A percentile compares a stretch with the other conserved stretches of the same genome.
phyloP scores from a whole-genome alignment of 2,329 filamentous ascomycete genomes.

The Lachnum nothofagi region DNA sequence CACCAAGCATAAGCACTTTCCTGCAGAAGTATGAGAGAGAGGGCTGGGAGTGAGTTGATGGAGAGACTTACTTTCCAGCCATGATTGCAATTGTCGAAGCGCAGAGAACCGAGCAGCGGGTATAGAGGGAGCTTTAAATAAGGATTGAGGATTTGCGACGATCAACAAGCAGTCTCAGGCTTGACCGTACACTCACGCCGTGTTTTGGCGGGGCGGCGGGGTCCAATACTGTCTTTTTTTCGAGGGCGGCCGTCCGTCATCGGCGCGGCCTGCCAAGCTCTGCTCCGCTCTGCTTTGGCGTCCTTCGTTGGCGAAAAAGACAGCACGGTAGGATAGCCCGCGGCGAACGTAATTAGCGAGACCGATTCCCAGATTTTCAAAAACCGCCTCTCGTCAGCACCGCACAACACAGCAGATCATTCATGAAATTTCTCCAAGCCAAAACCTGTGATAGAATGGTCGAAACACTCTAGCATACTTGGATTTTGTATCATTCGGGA shows the following conservation, averaged over 20 bases:
- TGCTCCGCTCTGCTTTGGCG: too few species aligned
- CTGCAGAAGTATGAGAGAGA: conserved; percentile 11
- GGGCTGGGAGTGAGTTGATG: not conserved
- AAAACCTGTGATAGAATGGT: too few species aligned
- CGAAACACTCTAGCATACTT: too few species aligned
- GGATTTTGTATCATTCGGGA: too few species aligned
- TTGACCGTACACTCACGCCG: conserved; percentile 19
- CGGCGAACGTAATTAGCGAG: too few species aligned
- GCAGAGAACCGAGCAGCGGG: not conserved
- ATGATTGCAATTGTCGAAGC: conserved; percentile 16
- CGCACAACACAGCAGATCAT: too few species aligned
- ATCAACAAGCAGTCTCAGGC: conserved; percentile 7
- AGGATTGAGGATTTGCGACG: conserved; percentile 1
- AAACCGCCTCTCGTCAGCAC: too few species aligned
- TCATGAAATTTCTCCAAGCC: too few species aligned
- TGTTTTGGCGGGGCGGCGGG: conserved; percentile 25
- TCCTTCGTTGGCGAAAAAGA: too few species aligned
- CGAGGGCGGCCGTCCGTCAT: conserved; percentile 13
- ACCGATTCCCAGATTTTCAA: too few species aligned
- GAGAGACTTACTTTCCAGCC: conserved; percentile 21
- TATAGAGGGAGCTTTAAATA: not conserved
- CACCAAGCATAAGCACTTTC: conserved; percentile 45
- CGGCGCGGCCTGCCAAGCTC: conserved; percentile 9
- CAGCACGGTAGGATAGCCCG: too few species aligned
- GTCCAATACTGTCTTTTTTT: too few species aligned